Evolutionary conservation across 2,329 filamentous ascomycete genomes (phyloP), one percentile per base, ranked within the genome.

Genomic region (Pestalotiopsis sp.): DNA sequence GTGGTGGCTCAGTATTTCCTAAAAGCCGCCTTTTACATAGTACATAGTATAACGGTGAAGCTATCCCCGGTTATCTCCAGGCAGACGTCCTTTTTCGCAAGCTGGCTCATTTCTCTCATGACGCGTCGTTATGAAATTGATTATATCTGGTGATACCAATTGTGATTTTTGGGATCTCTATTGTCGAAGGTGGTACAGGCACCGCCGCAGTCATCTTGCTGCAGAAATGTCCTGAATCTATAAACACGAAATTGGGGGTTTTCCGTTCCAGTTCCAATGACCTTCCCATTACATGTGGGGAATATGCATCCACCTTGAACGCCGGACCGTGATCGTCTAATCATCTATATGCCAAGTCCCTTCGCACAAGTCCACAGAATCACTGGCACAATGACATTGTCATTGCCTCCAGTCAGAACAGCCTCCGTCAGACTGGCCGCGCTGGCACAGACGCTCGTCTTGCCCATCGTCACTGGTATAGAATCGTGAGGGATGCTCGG

Each of bases 371-470:
- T 88, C 96, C 96, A 99, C 70, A 99, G 82, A 65, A 97, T 90
- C 68, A 99, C 90, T 4, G 96, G 96, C 72, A 98, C 95, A 72
- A 98, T 91, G 20, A 99, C 96, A 84, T 99, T 99, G 85, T 99
- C 96, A 80, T 99, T 99, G 38, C 95, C 96, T 2, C 96, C 96
- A 14, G 96, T 98, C 72, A 99, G 83, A 61, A 98, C 95, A 31
- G 96, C 95, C 83, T 99, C 96, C 66, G 96, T 97, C 73, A 98
- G 85, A 80, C 95, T 98, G 36, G 95, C 93, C 69, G 94, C 89
- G 57, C 87, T 86, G 6, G 93, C 94, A 72, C 94, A 97, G 62
- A 93, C 77, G 4, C 85, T 83, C 12, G 92, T 90, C 77, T 95
- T 96, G 4, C 90, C 89, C 72, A 90, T 84, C 25, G 92, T 90